Base-by-base conservation (phyloP, 192 early-diverging fungal genomes). In the Gonapodya sp. region DNA sequence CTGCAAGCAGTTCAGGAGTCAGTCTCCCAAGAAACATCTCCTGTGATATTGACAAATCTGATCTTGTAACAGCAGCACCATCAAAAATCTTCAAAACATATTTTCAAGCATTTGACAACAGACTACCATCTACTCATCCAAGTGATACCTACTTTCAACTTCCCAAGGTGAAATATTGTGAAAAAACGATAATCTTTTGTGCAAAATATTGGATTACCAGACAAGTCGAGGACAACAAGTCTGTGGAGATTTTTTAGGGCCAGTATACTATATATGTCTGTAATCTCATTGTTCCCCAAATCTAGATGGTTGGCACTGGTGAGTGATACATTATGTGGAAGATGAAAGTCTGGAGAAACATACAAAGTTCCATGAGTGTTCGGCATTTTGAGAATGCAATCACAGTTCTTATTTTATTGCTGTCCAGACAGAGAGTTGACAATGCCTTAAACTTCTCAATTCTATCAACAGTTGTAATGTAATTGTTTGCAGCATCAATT, bases 181-280 rank as follows among this genome's bases (percentile, higher is more conserved):
- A 91, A 91, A 36, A 91, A 84, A 31, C 89, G 79, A 79, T 89
- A 91, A 81, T 85, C 88, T 33, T 81, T 46, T 1, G 85, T 46
- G 36, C 88, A 81, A 79, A 88, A 91, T 0, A 91, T 87, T 14
- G 81, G 46, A 78, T 91, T 91, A 31, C 89, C 89, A n/a, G 89
- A 91, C 32, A 91, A 84, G 85, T 91, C 90, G 8, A 91, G 80
- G 33, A 91, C 89, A 77, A 91, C 90, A 36, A 91, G 78, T 0
- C 87, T 82, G 1, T 86, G 87, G 0, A 91, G 83, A 34, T 89
- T 89, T 73, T 91, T 92, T 2, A 91, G 81, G 31, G 88, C 86
- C 80, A 91, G 90, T 18, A 89, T 89, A 79, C 84, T 88, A 75
- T 86, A 86, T 2, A 88, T 81, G 36, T 90, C 86, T 31, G 74